phyloP scores from a whole-genome alignment of 164 flowering plant genomes.

The Magnolia officinalis region DNA sequence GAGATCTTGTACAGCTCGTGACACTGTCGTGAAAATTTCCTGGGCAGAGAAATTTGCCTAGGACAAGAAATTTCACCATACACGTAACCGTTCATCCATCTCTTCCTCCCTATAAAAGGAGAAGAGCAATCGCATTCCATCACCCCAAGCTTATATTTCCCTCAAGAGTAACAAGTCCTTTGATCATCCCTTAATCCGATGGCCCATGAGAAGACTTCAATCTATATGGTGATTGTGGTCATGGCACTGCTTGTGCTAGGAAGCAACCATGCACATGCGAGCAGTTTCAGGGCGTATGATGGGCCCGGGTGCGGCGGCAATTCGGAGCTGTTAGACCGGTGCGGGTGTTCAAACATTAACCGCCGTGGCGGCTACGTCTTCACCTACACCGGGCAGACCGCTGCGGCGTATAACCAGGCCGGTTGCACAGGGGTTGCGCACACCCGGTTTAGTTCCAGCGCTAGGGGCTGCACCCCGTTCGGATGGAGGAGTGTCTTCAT shows the following conservation, averaged over 20 bases:
- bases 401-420: constrained; percentile 5
- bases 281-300: constrained; percentile 2
- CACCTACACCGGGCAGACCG: constrained; percentile 8
- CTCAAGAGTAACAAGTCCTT: background rate
- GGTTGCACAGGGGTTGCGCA: constrained; percentile 11
- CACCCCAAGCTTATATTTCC: background rate
- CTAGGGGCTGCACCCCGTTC: constrained; percentile 2
- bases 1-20: no score
- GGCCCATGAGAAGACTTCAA: background rate
- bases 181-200: background rate
- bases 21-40: no score
- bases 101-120: background rate
- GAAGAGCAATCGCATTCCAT: background rate
- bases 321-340: background rate
- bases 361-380: constrained; percentile 8
- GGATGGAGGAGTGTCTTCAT: constrained; percentile 22
- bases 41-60: no score
- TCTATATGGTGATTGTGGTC: background rate
- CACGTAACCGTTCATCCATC: background rate
- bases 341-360: constrained; percentile 12
- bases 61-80: no score
- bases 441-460: background rate
- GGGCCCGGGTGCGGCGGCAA: constrained; percentile 14
- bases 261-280: background rate
- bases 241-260: background rate